Evolutionary conservation across 768 basidiomycete species (phyloP), one percentile per base, ranked within the genome.

Genomic region (Termitomyces sp.): DNA sequence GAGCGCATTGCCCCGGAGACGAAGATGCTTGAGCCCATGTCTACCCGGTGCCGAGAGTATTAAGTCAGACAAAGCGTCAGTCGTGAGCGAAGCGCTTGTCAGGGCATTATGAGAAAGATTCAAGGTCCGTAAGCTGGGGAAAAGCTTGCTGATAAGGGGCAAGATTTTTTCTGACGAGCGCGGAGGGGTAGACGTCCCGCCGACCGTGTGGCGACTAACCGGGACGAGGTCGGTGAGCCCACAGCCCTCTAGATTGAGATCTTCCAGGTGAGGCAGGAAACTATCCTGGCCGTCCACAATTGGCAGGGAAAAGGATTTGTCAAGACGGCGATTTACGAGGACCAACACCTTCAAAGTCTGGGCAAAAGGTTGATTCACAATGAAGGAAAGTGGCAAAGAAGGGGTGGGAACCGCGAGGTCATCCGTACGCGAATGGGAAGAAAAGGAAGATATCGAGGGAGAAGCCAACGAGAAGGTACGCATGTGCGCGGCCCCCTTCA

Each of bases 91-190:
- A 0, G 72, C 71, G 55, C 79, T 80, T 1, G 85, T 85, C 12
- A 93, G 69, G 3, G 71, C 62, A 61, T 94, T 94, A 68, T 87
- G 87, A n/a, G 88, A 87, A 57, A 93, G 71, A 58, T 92, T 85
- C 14, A 94, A 78, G 12, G 79, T 84, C 37, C 75, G 76, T 46
- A 94, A 65, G 60, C 79, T 80, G 2, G 92, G 91, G 71, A 93
- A 93, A 12, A 92, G 74, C 55, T 73, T 76, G 2, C 82, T 73
- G 42, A 94, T 69, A 26, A 86, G 73, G 0, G 82, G 75, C 22
- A 94, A 69, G 18, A 89, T 71, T 5, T 76, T 74, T 61, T 88
- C 84, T 55, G 57, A 79, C 2, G 77, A 75, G 22, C 81, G 78
- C 0, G 74, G 67, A 7, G 79, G 72, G 0, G 77, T 71, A 22